A percentile compares a stretch with the other conserved stretches of the same genome.
phyloP scores from a whole-genome alignment of 1,284 basidiomycete species.

The Naganishia cerealis region DNA sequence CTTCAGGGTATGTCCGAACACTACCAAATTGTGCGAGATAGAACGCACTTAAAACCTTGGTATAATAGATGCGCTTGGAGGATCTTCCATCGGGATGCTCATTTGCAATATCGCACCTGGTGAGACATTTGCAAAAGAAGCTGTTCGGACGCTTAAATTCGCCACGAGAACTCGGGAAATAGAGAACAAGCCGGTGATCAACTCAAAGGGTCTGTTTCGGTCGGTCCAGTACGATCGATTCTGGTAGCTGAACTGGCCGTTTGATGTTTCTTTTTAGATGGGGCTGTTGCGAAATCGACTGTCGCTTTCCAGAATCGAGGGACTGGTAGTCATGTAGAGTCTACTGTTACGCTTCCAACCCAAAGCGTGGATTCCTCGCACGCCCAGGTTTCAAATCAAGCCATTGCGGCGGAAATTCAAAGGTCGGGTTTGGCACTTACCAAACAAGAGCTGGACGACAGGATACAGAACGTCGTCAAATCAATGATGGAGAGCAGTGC shows the following conservation, averaged over 20 bases:
- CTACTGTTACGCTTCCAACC: background rate
- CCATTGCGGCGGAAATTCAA: conserved; percentile 39
- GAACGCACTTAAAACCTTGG: conserved; percentile 5
- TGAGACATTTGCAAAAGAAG: conserved; percentile 73
- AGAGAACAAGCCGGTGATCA: conserved; percentile 71
- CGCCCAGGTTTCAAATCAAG: conserved; percentile 18
- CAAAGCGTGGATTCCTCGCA: background rate
- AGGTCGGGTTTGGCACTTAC: conserved; percentile 52
- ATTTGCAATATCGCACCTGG: conserved; percentile 82
- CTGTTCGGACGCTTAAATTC: conserved; percentile 78
- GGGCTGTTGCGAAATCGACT: background rate
- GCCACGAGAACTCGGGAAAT: conserved; percentile 75
- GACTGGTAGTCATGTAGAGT: background rate
- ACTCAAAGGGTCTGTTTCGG: conserved; percentile 63
- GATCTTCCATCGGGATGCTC: conserved; percentile 69
- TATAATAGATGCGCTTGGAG: conserved; percentile 66
- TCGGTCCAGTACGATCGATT: conserved; percentile 9
- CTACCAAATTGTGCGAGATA: background rate
- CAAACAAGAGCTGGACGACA: conserved; percentile 68
- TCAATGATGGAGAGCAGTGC: conserved; percentile 60
- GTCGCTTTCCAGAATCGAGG: background rate
- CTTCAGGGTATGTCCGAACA: conserved; percentile 62
- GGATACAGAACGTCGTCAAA: conserved; percentile 72
- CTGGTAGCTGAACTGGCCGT: conserved; percentile 16
- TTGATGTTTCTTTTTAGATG: background rate